Evolutionary conservation across 2,329 filamentous ascomycete genomes (phyloP).

Genomic region (Pseudogymnoascus sp.): DNA sequence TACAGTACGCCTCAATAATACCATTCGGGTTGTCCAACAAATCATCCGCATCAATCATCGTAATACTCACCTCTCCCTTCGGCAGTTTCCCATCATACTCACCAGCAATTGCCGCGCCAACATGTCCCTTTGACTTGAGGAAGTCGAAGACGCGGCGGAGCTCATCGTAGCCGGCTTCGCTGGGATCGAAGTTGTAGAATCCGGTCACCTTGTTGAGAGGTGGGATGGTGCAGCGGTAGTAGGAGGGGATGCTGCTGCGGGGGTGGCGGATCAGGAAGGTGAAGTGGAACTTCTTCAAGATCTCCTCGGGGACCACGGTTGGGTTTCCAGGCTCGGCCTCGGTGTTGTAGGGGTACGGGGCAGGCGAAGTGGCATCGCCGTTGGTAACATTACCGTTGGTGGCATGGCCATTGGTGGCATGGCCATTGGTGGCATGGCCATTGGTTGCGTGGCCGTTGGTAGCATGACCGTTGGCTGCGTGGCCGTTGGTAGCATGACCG

Average conservation of each 20-base stretch:
- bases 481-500: constrained; percentile 23
- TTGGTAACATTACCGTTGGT: constrained; percentile 26
- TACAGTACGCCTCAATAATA: constrained; percentile 72
- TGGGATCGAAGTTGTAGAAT: constrained; percentile 77
- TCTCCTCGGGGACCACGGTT: constrained; percentile 67
- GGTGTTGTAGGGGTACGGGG: constrained; percentile 51
- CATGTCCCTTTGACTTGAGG: constrained; percentile 56
- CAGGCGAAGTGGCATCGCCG: constrained; percentile 23
- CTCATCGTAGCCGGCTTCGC: constrained; percentile 85
- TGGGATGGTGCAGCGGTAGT: constrained; percentile 87
- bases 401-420: constrained; percentile 21
- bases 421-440: constrained; percentile 14
- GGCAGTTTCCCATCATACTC: constrained; percentile 19
- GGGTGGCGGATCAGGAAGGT: constrained; percentile 96
- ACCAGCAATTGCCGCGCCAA: constrained; percentile 60
- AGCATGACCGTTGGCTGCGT: too few species aligned
- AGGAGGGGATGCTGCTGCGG: constrained; percentile 82
- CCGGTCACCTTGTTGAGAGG: constrained; percentile 75
- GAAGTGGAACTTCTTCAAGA: constrained; percentile 79
- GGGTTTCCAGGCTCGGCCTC: constrained; percentile 63
- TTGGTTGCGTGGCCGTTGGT: constrained; percentile 24
- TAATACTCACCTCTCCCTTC: constrained; percentile 51
- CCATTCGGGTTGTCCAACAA: constrained; percentile 74
- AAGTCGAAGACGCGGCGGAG: constrained; percentile 82
- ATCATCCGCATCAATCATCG: constrained; percentile 88